Percentiles rank a stretch among this genome's conserved stretches.
Conservation (phyloP, 805 yeast species). For the Candida andamanensis region DNA sequence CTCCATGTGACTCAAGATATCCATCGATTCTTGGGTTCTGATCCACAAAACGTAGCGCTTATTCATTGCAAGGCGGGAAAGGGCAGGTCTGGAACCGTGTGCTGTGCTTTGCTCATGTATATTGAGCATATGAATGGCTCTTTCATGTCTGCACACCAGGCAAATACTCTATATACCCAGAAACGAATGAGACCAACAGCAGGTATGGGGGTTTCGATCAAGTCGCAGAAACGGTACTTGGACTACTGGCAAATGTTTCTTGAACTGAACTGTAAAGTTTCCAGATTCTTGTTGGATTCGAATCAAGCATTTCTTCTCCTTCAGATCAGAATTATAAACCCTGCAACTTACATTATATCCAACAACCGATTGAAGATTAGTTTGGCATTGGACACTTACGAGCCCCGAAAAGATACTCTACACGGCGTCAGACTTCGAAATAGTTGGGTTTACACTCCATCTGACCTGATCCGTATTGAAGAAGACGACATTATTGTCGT, state of each 20-base stretch:
- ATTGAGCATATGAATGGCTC: slow-evolving; percentile 16
- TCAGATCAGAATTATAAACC: no score
- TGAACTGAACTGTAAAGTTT: no score
- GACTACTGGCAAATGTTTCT: slow-evolving; percentile 39
- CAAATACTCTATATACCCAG: slow-evolving; percentile 48
- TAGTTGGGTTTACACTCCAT: no score
- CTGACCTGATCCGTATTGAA: no score
- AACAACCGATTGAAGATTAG: no score
- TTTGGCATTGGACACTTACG: slow-evolving; percentile 1
- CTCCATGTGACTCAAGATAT: slow-evolving; percentile 42
- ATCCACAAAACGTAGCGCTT: slow-evolving; percentile 48
- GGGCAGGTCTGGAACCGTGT: slow-evolving; percentile 81
- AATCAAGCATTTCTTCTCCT: no score
- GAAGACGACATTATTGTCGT: no score
- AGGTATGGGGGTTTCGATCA: slow-evolving; percentile 66
- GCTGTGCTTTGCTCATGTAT: slow-evolving; percentile 65
- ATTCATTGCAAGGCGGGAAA: slow-evolving; percentile 90
- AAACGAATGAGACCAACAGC: slow-evolving; percentile 53
- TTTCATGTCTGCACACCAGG: slow-evolving; percentile 33
- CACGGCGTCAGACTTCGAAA: slow-evolving; percentile 3
- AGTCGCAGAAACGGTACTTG: slow-evolving; percentile 64
- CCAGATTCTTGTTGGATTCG: no score
- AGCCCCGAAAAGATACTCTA: not conserved
- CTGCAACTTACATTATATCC: no score
- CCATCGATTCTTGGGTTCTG: slow-evolving; percentile 30